Conservation (phyloP, 345 rosid genomes). For the Viola odorata region DNA sequence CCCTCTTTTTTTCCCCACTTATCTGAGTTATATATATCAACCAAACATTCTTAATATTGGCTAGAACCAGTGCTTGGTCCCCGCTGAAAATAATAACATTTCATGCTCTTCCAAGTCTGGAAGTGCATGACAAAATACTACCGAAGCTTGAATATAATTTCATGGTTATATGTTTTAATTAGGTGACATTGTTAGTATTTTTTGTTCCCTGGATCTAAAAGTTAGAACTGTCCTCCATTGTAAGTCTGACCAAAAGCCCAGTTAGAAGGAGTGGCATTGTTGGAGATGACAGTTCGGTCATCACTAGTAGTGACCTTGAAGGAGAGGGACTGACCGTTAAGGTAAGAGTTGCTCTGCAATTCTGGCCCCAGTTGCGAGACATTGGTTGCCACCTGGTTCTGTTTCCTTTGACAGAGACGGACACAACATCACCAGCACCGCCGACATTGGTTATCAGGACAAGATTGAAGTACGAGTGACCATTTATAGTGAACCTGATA, state of each 20-base stretch:
- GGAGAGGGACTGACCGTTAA: conserved; percentile 21
- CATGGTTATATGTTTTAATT: too few relatives aligned
- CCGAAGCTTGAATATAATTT: not conserved
- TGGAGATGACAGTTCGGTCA: conserved; percentile 9
- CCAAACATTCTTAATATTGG: not conserved
- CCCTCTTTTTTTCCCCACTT: too few relatives aligned
- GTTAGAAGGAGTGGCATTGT: conserved; percentile 20
- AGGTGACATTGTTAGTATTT: not conserved
- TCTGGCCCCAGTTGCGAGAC: conserved; percentile 31
- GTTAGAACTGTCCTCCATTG: conserved; percentile 15
- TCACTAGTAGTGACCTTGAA: conserved; percentile 25
- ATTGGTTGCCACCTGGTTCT: conserved; percentile 21
- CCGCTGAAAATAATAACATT: not conserved
- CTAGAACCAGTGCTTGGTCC: not conserved
- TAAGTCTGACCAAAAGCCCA: conserved; percentile 29
- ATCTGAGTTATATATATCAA: not conserved
- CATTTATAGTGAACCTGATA: conserved; percentile 23
- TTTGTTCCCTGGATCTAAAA: not conserved
- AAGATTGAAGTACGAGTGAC: conserved; percentile 25
- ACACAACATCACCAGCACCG: conserved; percentile 24
- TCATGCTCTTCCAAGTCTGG: not conserved
- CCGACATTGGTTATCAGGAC: conserved; percentile 23
- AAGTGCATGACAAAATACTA: not conserved
- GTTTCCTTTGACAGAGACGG: conserved; percentile 17
- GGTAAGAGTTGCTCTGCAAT: conserved; percentile 23